Evolutionary conservation across 2,329 filamentous ascomycete species (phyloP), one percentile per base, ranked within the genome.

Genomic region (Ceratocystis variospora): DNA sequence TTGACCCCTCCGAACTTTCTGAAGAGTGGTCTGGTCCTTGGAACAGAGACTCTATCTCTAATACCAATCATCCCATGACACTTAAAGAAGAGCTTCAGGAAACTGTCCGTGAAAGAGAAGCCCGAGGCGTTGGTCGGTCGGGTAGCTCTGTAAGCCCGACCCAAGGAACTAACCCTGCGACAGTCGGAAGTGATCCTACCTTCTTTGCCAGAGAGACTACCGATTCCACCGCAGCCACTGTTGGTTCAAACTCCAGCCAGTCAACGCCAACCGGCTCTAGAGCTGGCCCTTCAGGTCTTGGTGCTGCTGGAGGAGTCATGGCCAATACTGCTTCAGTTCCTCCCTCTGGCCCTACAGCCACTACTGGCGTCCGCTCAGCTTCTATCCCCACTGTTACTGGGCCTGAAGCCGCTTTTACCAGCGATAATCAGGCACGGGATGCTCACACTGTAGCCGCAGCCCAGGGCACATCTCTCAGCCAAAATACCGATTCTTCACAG

Each of bases 11-110:
- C 10, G 66, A 46, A 15, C 66, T 67, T 45, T 67, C 66, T 10
- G 62, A 64, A n/a, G 66, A 67, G 25, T 67, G 66, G 66, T 67
- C 66, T 25, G 66, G 62, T 7, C 66, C 66, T n/a, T 67, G 66
- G 66, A 67, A 67, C 55, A 53, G 45, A 28, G 57, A 61, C 10
- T 63, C 3, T 10, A 5, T 10, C 12, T 41, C 65, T 15, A 22
- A 17, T 5, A 3, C 10, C 6, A 37, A n/a, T 45, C 45, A 15
- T 19, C 61, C 59, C 2, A 63, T 45, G 50, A 62, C 65, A 28
- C 61, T 68, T 12, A 68, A 68, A 48, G 67, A 68, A 45, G 64
- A 68, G 64, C 63, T 68, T 19, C 64, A 66, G 44, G 64, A 65
- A 17, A 31, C 53, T 57, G 67, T 68, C 8, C 63, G 66, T 19